Base-by-base conservation (phyloP, 1,139 yeast genomes). In the Saccharomycopsis crataegensis region DNA sequence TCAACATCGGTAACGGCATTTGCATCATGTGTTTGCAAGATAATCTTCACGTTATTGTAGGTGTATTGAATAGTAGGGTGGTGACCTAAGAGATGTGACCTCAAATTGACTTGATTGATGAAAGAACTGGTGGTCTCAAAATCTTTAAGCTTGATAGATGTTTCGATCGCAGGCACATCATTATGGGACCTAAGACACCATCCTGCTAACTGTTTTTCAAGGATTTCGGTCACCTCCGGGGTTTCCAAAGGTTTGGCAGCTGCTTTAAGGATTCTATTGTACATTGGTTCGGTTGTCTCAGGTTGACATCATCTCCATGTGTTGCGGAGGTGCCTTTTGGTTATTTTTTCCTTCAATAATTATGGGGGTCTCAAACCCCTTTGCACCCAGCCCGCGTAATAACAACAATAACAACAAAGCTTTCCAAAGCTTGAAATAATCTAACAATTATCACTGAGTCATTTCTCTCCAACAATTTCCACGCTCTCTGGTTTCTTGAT, bases 21-120 rank as follows among this genome's bases (percentile, higher is more conserved):
- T 0, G 74, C 70, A 62, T 87, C 96, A 62, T 87, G 95, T 0
- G 95, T 87, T 3, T 84, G 78, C 45, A 86, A 66, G 36, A 74
- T 72, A 3, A 87, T 61, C 12, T 71, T 70, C 0, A 86, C 88
- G 46, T 70, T 67, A 61, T 82, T 86, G 63, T 86, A 87, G 0
- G 81, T 75, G 62, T 60, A 49, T 31, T 38, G 42, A 4, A 85
- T 79, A 0, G 81, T 79, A 0, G 96, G 95, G 64, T 88, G 96
- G 62, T 88, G 96, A 33, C 81, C 83, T 62, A 72, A 67, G 1
- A 70, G 62, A 62, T 85, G 86, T 1, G 89, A 76, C 48, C 80
- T 70, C 68, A 79, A 68, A 1, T 90, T 80, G 1, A 86, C 77
- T 53, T 75, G 75, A 34, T 79, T 82, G 32, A 88, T 69, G 62